Conservation (phyloP, 2,329 filamentous ascomycete genomes). For the Aspergillus hortae region DNA sequence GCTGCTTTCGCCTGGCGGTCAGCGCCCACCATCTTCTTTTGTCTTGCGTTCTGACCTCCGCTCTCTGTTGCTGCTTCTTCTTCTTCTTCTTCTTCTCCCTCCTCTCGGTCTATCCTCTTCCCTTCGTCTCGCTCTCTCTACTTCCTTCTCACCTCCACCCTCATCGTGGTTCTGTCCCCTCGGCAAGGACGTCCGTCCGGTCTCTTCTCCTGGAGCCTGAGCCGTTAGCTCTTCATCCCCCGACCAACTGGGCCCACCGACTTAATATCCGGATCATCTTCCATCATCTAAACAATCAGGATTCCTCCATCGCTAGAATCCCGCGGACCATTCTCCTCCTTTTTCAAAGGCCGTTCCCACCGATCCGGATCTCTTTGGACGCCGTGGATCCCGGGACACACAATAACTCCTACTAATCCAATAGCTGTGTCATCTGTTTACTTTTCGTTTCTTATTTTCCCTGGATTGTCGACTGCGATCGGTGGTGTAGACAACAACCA, state of each 20-base stretch:
- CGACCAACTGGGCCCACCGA: too few species aligned
- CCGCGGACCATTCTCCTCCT: too few species aligned
- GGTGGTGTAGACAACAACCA: slow-evolving; percentile 30
- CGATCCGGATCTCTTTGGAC: too few species aligned
- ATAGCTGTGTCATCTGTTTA: too few species aligned
- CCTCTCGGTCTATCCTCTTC: slow-evolving; percentile 7
- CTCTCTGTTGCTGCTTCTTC: neutral
- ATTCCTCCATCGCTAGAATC: too few species aligned
- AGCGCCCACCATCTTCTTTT: slow-evolving; percentile 6
- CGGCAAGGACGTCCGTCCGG: neutral
- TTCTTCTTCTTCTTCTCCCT: neutral
- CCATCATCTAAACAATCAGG: too few species aligned
- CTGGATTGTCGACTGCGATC: too few species aligned
- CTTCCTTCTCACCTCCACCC: slow-evolving; percentile 2
- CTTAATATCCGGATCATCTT: too few species aligned
- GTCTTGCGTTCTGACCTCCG: slow-evolving; percentile 1
- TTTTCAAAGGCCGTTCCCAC: too few species aligned
- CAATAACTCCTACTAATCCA: too few species aligned
- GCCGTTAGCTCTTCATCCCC: neutral
- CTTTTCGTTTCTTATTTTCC: too few species aligned
- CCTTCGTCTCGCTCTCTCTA: slow-evolving; percentile 7
- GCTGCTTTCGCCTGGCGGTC: slow-evolving; percentile 12
- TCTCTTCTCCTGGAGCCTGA: neutral
- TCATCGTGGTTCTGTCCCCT: neutral
- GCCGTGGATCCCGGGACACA: too few species aligned